Base-by-base conservation (phyloP, 208 protist genomes). In the Wallacemonas sp. region DNA sequence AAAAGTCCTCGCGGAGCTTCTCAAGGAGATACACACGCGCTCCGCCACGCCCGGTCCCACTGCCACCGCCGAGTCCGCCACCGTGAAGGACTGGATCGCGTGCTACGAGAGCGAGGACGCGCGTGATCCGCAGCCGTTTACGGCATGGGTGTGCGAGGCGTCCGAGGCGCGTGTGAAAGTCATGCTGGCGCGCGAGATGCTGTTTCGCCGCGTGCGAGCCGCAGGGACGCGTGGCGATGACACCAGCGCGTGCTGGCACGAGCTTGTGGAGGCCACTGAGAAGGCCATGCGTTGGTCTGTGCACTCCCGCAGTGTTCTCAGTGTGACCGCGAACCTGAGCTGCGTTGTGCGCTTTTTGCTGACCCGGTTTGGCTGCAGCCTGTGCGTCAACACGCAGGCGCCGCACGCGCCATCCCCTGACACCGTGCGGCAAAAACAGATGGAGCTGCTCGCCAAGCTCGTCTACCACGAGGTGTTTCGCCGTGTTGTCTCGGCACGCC, bases 231-330 rank as follows among this genome's bases (percentile, higher is more conserved):
- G 17, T 23, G 44, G 17, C 19, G 44, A 49, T 11, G 11, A 16
- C 6, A 16, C 8, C 8, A 49, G 44, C 11, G 17, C 0, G 12
- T 17, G 44, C 44, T 27, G 19, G 48, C 48, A 56, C 6, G 27
- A 27, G 5, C 27, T 56, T 33, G 8, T 6, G 23, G 6, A 11
- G 12, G 48, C 48, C 8, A 0, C 26, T 34, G 26, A 56, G 12
- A 33, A 27, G 11, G 48, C 48, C 12, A 56, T 58, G 30, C n/a
- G 19, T 11, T 58, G 52, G 52, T 27, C 29, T n/a, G 52, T 39
- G 29, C 52, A 58, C 52, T 4, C n/a, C 52, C 38, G 12, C 32
- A 24, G 52, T 32, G 6, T 12, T 16, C 9, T 4, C 4, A 55
- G 47, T 9, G 3, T 4, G 21, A 55, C n/a, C 4, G 47, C 47